A percentile compares a stretch with the other conserved stretches of the same genome.
Evolutionary conservation across 2,329 filamentous ascomycete species (phyloP).

Genomic region (Rhexocercosporidium sp.): DNA sequence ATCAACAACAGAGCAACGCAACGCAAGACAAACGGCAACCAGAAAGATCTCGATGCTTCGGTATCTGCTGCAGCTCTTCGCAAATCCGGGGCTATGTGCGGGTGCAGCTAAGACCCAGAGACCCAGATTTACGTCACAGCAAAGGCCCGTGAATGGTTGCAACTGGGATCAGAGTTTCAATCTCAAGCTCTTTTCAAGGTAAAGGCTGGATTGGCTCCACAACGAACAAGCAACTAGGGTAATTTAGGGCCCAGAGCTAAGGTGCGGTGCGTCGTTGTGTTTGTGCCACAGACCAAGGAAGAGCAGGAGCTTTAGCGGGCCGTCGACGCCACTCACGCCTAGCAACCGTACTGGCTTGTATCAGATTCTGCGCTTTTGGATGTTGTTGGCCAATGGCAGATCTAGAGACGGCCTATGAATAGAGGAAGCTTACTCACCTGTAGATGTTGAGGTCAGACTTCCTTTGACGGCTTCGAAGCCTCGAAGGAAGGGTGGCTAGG

Average conservation of each 20-base stretch:
- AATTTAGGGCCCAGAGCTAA: too few species aligned
- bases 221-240: too few species aligned
- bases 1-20: conserved; percentile 1
- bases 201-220: not conserved
- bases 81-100: conserved; percentile 12
- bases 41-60: conserved; percentile 3
- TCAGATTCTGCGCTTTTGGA: not conserved
- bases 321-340: conserved; percentile 1
- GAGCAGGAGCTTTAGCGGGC: conserved; percentile 2
- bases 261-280: too few species aligned
- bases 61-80: not conserved
- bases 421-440: not conserved
- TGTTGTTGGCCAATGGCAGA: not conserved
- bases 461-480: not conserved
- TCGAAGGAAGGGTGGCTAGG: not conserved
- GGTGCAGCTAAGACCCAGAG: not conserved
- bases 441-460: not conserved
- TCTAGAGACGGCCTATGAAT: not conserved
- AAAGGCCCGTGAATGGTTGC: conserved; percentile 6
- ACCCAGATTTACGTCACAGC: conserved; percentile 13
- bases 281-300: conserved; percentile 1
- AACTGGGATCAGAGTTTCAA: not conserved
- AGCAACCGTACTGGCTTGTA: not conserved
- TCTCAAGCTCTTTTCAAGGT: not conserved
- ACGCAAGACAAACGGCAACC: not conserved